phyloP scores from a whole-genome alignment of 805 yeast genomes.

The Kodamaea fukazawae region DNA sequence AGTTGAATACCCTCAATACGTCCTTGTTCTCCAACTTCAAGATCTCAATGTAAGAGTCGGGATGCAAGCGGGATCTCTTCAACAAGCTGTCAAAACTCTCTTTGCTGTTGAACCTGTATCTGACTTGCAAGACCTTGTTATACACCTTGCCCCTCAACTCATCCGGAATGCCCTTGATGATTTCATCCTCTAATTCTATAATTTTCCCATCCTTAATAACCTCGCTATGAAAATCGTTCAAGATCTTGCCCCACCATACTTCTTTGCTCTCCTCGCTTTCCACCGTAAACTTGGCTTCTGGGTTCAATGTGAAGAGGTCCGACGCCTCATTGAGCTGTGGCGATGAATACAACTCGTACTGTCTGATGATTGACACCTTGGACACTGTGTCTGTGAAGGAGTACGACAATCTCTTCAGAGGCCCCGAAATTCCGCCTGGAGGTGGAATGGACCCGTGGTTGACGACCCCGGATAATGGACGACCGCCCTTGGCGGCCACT shows the following conservation, averaged over 20 bases:
- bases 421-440: slow-evolving; percentile 9
- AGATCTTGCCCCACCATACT: slow-evolving; percentile 20
- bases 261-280: slow-evolving; percentile 3
- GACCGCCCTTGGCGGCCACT: too few relatives aligned
- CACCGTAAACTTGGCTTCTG: slow-evolving; percentile 3
- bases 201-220: slow-evolving; percentile 8
- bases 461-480: too few relatives aligned
- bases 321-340: slow-evolving; percentile 27
- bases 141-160: slow-evolving; percentile 31
- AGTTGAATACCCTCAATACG: slow-evolving; percentile 29
- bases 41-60: slow-evolving; percentile 16
- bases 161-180: slow-evolving; percentile 31
- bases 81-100: slow-evolving; percentile 30
- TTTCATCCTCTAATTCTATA: slow-evolving; percentile 20
- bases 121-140: slow-evolving; percentile 30
- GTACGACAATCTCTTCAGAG: slow-evolving; percentile 12
- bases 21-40: slow-evolving; percentile 21
- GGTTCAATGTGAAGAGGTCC: slow-evolving; percentile 20
- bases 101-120: slow-evolving; percentile 25
- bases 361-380: slow-evolving; percentile 22
- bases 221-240: slow-evolving; percentile 16
- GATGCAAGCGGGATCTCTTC: slow-evolving; percentile 17
- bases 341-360: slow-evolving; percentile 22
- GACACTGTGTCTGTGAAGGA: slow-evolving; percentile 20
- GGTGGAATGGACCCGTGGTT: neutral